These are phyloP conservation scores for Trichoderma guizhouense DNA, from an alignment of 2,329 filamentous ascomycete genomes.

Conservation along the genomic window DNA sequence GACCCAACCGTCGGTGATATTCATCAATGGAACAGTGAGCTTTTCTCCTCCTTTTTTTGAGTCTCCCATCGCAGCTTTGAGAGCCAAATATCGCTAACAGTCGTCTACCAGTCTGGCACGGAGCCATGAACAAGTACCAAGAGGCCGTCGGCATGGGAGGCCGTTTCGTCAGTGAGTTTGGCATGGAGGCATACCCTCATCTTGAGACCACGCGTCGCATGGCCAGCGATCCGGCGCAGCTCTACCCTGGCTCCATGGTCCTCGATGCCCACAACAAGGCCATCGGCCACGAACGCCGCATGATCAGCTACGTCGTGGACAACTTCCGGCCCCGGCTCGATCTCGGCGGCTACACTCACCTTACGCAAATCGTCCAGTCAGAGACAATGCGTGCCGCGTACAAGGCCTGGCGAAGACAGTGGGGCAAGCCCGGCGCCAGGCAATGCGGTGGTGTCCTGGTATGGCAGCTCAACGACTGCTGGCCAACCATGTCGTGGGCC, in stretches of 20 bases:
- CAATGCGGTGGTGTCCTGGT: constrained; percentile 64
- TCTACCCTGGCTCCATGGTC: constrained; percentile 65
- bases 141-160: constrained; percentile 67
- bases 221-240: constrained; percentile 51
- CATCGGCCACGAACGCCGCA: constrained; percentile 69
- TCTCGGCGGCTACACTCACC: constrained; percentile 71
- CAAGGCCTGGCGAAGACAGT: constrained; percentile 58
- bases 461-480: constrained; percentile 70
- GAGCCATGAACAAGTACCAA: constrained; percentile 69
- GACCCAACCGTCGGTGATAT: constrained; percentile 73
- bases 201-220: constrained; percentile 67
- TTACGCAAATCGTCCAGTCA: constrained; percentile 54
- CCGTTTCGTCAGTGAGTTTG: constrained; percentile 78
- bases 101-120: constrained; percentile 60
- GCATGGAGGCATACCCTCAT: constrained; percentile 63
- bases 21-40: constrained; percentile 62
- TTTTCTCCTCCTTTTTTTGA: background rate
- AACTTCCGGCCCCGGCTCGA: constrained; percentile 62
- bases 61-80: background rate
- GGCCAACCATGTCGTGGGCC: constrained; percentile 64
- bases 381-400: constrained; percentile 52
- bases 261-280: constrained; percentile 85
- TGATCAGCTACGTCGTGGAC: constrained; percentile 72
- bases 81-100: background rate
- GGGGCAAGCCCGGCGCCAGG: constrained; percentile 48